Evolutionary conservation across 2,329 filamentous ascomycete species (phyloP), one percentile per base, ranked within the genome.

Genomic region (Fusarium sambucinum): DNA sequence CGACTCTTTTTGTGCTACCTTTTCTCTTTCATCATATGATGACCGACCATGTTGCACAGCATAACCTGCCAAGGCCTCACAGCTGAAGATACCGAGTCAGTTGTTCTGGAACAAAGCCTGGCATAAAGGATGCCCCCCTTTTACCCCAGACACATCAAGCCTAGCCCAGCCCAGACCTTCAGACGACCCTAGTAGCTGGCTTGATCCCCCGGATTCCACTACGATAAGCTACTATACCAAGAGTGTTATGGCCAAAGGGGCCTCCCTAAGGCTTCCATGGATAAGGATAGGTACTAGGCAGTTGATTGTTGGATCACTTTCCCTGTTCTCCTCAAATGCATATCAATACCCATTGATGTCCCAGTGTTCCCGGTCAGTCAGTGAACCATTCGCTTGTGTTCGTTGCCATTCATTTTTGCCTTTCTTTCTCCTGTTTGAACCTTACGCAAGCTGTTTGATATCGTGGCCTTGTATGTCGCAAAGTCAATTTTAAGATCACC

Each of bases 301-400:
- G 30, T 25, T 40, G n/a, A 9, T 4, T 35, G 25, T 23, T 54
- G 21, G 41, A 38, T 6, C 38, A n/a, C 25, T 0, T 42, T 23
- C 56, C 57, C 40, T 62, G 46, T 21, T 29, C 46, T 69, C 60
- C 2, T 51, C 65, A 68, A 68, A 68, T 66, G 65, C 55, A 68
- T 61, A 68, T 69, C 54, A 40, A 66, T 55, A 47, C 65, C 65
- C 65, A 29, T 54, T 5, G 32, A 23, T 47, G 41, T 27, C 11
- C 29, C 21, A 25, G 19, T 4, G 14, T 33, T 27, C 16, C 42
- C 27, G 6, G n/a, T n/a, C n/a, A 19, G 25, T 30, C 27, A 45
- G n/a, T 19, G 52, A 33, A 21, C 47, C 33, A 40, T 51, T 40
- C 16, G 25, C 32, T 51, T 29, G 47, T 33, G 47, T 21, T 51